A percentile compares a stretch with the other conserved stretches of the same genome.
These are phyloP conservation scores for Takashimella koratensis DNA, from an alignment of 1,284 basidiomycete genomes.

Conservation along the genomic window DNA sequence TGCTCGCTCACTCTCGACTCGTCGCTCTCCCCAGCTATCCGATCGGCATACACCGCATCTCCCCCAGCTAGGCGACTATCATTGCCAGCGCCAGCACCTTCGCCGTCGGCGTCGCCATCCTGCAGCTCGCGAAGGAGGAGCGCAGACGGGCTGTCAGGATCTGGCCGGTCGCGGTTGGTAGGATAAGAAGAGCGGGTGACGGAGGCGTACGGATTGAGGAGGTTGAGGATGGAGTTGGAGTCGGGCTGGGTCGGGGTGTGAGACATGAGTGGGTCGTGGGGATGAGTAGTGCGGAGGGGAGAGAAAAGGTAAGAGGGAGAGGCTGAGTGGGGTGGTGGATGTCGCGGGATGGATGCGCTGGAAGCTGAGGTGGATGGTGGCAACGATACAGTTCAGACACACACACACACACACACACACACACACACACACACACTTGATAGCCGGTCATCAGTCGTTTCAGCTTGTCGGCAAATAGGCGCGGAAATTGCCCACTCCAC, in stretches of 20 bases:
- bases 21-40: not conserved
- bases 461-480: too few species aligned
- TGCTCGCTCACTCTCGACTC: not conserved
- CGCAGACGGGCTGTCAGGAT: constrained; percentile 40
- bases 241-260: not conserved
- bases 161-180: constrained; percentile 47
- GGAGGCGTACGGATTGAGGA: constrained; percentile 72
- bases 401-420: too few species aligned
- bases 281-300: too few species aligned
- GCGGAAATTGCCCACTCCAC: too few species aligned
- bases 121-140: constrained; percentile 40
- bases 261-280: too few species aligned
- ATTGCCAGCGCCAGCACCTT: not conserved
- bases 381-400: too few species aligned
- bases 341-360: too few species aligned
- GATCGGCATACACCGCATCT: not conserved
- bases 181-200: constrained; percentile 65
- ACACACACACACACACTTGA: too few species aligned
- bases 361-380: too few species aligned
- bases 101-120: constrained; percentile 10
- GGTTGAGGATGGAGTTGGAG: constrained; percentile 60
- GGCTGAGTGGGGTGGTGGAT: too few species aligned
- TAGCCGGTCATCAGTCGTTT: too few species aligned
- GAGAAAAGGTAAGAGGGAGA: too few species aligned
- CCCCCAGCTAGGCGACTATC: not conserved